Conservation (phyloP, 2,329 filamentous ascomycete genomes). For the Alternaria ventricosa region DNA sequence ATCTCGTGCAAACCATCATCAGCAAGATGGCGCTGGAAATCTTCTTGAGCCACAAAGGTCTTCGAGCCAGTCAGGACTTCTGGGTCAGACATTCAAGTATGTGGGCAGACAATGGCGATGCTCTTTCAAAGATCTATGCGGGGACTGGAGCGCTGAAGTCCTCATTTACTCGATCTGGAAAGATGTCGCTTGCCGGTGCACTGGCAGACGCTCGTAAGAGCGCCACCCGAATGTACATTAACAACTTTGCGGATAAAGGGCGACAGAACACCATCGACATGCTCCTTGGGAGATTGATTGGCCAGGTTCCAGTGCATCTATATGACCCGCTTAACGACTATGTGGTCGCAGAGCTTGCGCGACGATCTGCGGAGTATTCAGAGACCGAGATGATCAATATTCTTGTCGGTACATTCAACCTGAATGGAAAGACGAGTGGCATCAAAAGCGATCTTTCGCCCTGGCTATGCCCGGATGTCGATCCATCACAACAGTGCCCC, state of each 20-base stretch:
- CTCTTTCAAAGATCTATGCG: constrained; percentile 92
- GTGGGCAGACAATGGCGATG: constrained; percentile 98
- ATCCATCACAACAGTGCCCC: constrained; percentile 67
- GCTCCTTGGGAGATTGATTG: constrained; percentile 82
- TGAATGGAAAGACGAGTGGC: constrained; percentile 86
- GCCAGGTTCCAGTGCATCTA: constrained; percentile 81
- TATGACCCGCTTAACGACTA: constrained; percentile 95
- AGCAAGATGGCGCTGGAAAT: constrained; percentile 90
- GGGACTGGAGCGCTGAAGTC: constrained; percentile 95
- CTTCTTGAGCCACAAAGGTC: constrained; percentile 76
- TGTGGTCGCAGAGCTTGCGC: constrained; percentile 77
- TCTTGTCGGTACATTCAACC: constrained; percentile 89
- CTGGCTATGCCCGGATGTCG: constrained; percentile 79
- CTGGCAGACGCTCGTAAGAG: constrained; percentile 96
- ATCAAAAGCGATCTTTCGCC: constrained; percentile 78
- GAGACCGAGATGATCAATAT: constrained; percentile 77
- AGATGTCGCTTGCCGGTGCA: constrained; percentile 92
- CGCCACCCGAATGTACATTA: constrained; percentile 92
- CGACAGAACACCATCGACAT: constrained; percentile 95
- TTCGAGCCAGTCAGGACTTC: constrained; percentile 77
- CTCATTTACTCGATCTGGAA: constrained; percentile 91
- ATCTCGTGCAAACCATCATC: constrained; percentile 93
- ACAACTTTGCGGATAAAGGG: constrained; percentile 94
- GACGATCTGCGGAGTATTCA: constrained; percentile 73
- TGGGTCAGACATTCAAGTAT: constrained; percentile 91